Conservation (phyloP, 2,329 filamentous ascomycete genomes). For the Penicillium oxalicum region DNA sequence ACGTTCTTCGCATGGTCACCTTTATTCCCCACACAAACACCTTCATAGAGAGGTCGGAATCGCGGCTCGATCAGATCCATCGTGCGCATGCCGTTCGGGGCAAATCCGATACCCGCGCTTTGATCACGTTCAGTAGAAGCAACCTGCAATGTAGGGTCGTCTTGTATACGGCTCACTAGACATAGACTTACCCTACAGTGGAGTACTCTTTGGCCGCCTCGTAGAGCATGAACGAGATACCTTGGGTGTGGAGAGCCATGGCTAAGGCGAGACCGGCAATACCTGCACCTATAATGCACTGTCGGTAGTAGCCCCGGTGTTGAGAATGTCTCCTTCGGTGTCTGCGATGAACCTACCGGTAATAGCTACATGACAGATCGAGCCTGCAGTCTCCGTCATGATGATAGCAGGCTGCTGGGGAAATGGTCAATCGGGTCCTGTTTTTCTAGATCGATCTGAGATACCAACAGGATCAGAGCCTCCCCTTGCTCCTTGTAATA, state of each 20-base stretch:
- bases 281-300: not conserved
- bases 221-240: conserved; percentile 10
- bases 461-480: too few relatives aligned
- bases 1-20: conserved; percentile 2
- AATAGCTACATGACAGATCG: too few relatives aligned
- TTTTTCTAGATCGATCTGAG: too few relatives aligned
- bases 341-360: not conserved
- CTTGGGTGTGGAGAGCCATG: conserved; percentile 9
- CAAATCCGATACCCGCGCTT: conserved; percentile 10
- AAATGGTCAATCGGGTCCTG: too few relatives aligned
- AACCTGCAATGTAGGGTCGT: too few relatives aligned
- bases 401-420: too few relatives aligned
- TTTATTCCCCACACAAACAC: conserved; percentile 9
- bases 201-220: conserved; percentile 13
- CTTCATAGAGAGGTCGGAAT: conserved; percentile 7
- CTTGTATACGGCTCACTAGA: not conserved
- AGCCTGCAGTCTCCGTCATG: too few relatives aligned
- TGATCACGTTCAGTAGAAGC: not conserved
- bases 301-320: not conserved
- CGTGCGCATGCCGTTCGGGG: conserved; percentile 7
- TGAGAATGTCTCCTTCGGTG: not conserved
- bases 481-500: too few relatives aligned
- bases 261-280: conserved; percentile 7
- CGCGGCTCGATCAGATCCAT: conserved; percentile 7
- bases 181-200: conserved; percentile 9